Conservation (phyloP, 1,284 basidiomycete species). For the Naganishia sp. region DNA sequence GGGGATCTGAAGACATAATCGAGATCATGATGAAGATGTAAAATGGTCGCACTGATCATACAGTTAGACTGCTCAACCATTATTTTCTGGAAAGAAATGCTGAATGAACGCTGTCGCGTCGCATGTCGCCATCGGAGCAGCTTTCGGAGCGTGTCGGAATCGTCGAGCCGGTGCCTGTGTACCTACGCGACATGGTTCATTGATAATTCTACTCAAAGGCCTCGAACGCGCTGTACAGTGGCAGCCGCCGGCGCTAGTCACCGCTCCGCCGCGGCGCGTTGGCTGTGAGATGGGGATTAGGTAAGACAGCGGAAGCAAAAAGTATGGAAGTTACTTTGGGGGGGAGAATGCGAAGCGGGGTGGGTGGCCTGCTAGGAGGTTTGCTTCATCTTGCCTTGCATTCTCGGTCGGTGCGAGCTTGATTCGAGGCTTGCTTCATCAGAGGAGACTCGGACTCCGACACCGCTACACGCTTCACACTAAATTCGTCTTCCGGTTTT, state of each 20-base stretch:
- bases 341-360: conserved; percentile 6
- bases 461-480: neutral
- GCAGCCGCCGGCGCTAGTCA: conserved; percentile 2
- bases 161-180: too few species aligned
- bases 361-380: neutral
- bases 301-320: conserved; percentile 18
- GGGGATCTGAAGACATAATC: conserved; percentile 6
- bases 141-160: neutral
- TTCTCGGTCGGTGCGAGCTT: neutral
- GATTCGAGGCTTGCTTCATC: neutral
- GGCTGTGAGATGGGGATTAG: conserved; percentile 22
- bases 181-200: conserved; percentile 7
- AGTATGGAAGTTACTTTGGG: conserved; percentile 15
- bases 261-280: neutral
- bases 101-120: too few species aligned
- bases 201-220: conserved; percentile 17
- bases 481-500: neutral
- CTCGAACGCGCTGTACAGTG: neutral
- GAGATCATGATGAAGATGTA: too few species aligned
- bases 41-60: too few species aligned
- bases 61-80: too few species aligned
- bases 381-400: too few species aligned
- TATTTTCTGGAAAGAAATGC: too few species aligned
- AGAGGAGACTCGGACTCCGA: conserved; percentile 5
- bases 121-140: too few species aligned